These are phyloP conservation scores for Cavenderia fasciculata DNA, from an alignment of 78 protist genomes.

Conservation along the genomic window DNA sequence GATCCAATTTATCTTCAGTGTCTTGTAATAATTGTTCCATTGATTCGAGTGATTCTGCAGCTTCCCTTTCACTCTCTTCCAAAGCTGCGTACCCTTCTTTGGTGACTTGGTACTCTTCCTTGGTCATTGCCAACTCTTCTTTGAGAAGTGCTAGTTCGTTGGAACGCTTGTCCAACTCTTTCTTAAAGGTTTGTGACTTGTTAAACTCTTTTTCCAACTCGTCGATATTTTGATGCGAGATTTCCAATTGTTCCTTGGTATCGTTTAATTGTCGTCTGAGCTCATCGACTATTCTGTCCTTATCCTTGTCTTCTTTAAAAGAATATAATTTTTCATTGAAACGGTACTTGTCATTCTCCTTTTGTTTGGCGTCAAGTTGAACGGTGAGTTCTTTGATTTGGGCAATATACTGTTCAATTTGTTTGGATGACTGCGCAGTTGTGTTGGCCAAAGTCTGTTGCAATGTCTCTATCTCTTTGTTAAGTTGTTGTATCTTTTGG, in stretches of 20 bases:
- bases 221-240: background rate
- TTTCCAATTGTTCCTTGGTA: background rate
- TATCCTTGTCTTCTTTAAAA: no score
- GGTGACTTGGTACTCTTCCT: constrained; percentile 4
- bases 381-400: background rate
- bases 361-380: background rate
- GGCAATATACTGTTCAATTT: no score
- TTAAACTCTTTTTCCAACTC: background rate
- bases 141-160: background rate
- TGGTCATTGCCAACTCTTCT: constrained; percentile 7
- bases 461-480: background rate
- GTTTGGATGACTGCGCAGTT: background rate
- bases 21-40: constrained; percentile 1
- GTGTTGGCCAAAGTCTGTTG: background rate
- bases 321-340: background rate
- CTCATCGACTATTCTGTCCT: no score
- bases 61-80: background rate
- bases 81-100: background rate
- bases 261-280: background rate
- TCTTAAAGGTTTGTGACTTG: background rate
- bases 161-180: background rate
- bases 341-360: background rate
- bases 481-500: background rate
- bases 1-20: background rate
- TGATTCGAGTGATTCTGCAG: background rate